Percentiles rank a stretch among this genome's conserved stretches.
Conservation (phyloP, 805 yeast species). For the Schwanniomyces polymorphus region DNA sequence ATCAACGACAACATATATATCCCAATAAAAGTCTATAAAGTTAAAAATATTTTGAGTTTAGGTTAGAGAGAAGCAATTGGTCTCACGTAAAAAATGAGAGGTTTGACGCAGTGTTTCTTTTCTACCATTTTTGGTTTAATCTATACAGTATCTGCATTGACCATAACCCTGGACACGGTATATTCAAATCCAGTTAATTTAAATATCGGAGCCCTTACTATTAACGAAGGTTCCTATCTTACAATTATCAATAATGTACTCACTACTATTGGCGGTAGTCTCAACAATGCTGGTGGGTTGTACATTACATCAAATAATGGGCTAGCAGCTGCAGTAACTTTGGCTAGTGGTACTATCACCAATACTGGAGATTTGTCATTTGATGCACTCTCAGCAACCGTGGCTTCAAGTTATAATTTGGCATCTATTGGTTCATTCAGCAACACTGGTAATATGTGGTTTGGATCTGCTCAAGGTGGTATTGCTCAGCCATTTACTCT, state of each 20-base stretch:
- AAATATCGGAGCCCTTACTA: slow-evolving; percentile 17
- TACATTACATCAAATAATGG: slow-evolving; percentile 18
- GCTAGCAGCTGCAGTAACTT: slow-evolving; percentile 12
- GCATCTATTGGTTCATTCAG: slow-evolving; percentile 11
- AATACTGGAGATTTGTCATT: slow-evolving; percentile 23
- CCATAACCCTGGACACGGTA: neutral
- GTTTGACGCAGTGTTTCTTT: neutral
- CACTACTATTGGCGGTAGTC: slow-evolving; percentile 19
- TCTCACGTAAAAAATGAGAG: slow-evolving; percentile 8
- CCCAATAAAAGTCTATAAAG: too few species aligned
- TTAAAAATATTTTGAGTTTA: too few species aligned
- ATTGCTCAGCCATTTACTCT: slow-evolving; percentile 10
- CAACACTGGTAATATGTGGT: slow-evolving; percentile 24
- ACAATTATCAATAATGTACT: slow-evolving; percentile 24
- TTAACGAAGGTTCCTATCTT: slow-evolving; percentile 21
- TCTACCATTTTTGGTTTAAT: neutral
- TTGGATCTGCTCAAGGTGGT: slow-evolving; percentile 24
- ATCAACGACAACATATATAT: too few species aligned
- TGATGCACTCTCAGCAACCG: slow-evolving; percentile 15
- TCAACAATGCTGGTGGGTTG: slow-evolving; percentile 22
- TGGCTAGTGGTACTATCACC: slow-evolving; percentile 10
- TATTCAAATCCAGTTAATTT: slow-evolving; percentile 2
- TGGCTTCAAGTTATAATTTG: slow-evolving; percentile 17
- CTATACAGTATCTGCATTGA: neutral
- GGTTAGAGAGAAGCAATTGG: slow-evolving; percentile 12